phyloP scores from a whole-genome alignment of 75 land plant genomes.

The Larix kaempferi region DNA sequence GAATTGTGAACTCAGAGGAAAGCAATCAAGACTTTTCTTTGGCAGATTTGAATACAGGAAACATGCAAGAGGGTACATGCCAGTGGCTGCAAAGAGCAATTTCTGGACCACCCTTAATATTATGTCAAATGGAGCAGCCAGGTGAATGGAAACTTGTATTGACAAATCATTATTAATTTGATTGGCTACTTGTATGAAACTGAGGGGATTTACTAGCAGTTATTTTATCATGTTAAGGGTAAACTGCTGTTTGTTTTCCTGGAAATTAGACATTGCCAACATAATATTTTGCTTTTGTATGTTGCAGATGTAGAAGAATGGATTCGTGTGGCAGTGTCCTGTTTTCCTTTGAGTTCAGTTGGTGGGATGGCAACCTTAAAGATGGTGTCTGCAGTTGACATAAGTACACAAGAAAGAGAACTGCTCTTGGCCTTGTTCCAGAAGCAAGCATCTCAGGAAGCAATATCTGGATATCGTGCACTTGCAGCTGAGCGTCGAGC shows the following conservation, averaged over 20 bases:
- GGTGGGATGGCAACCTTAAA: conserved; percentile 36
- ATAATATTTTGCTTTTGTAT: too few relatives aligned
- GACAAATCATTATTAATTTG: not conserved
- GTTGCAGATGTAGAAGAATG: conserved; percentile 57
- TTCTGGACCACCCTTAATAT: conserved; percentile 36
- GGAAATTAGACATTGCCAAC: too few relatives aligned
- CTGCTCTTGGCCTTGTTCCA: conserved; percentile 58
- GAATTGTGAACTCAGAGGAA: conserved; percentile 16
- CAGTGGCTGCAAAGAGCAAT: conserved; percentile 61
- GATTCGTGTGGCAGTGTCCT: conserved; percentile 70
- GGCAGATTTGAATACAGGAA: conserved; percentile 12
- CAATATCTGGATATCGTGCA: conserved; percentile 12
- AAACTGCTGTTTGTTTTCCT: too few relatives aligned
- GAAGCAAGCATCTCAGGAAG: conserved; percentile 36
- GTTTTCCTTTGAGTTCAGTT: conserved; percentile 60
- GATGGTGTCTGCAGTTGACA: conserved; percentile 29
- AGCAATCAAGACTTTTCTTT: conserved; percentile 8
- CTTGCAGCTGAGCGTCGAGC: conserved; percentile 17
- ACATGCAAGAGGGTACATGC: conserved; percentile 21
- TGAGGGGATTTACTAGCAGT: not conserved
- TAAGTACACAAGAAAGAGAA: conserved; percentile 33
- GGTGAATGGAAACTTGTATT: conserved; percentile 12
- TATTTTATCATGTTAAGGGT: too few relatives aligned
- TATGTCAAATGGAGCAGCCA: conserved; percentile 21
- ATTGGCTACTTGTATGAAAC: not conserved